phyloP scores from a whole-genome alignment of 2,329 filamentous ascomycete genomes.

The Grosmannia huntii region DNA sequence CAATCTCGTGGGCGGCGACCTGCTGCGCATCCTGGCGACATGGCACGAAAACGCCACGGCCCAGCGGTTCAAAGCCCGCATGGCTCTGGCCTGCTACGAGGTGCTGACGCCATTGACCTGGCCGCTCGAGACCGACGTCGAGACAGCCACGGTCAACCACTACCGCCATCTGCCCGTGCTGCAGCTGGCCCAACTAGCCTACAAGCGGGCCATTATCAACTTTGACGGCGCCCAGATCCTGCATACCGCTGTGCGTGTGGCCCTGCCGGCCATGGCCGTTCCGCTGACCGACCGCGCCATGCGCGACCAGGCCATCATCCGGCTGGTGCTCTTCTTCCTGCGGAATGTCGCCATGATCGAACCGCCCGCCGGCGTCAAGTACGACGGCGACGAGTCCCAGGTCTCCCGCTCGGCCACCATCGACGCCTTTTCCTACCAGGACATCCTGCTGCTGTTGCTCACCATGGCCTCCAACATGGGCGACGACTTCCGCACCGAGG shows the following conservation, averaged over 20 bases:
- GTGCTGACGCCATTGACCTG: constrained; percentile 86
- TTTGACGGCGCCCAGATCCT: constrained; percentile 67
- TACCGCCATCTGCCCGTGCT: constrained; percentile 84
- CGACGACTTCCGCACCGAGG: constrained; percentile 82
- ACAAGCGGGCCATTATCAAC: constrained; percentile 81
- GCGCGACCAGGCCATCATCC: constrained; percentile 85
- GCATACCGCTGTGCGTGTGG: constrained; percentile 67
- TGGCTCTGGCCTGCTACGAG: constrained; percentile 79
- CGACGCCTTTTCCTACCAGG: constrained; percentile 79
- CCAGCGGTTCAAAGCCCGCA: constrained; percentile 62
- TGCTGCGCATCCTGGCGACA: constrained; percentile 75
- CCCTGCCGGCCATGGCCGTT: constrained; percentile 73
- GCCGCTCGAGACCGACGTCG: constrained; percentile 70
- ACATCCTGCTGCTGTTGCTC: constrained; percentile 74
- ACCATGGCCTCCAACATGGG: constrained; percentile 87
- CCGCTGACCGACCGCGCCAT: constrained; percentile 61
- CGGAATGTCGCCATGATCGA: constrained; percentile 81
- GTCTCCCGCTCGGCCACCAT: constrained; percentile 80
- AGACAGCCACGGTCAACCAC: constrained; percentile 83
- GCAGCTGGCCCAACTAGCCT: constrained; percentile 73
- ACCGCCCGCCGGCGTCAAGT: constrained; percentile 56
- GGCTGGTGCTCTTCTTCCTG: constrained; percentile 76
- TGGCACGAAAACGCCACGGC: constrained; percentile 65
- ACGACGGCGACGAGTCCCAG: constrained; percentile 80
- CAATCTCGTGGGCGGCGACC: constrained; percentile 79